These are phyloP conservation scores for Sporothrix pseudoabietina DNA, from an alignment of 2,329 filamentous ascomycete genomes.

Conservation along the genomic window DNA sequence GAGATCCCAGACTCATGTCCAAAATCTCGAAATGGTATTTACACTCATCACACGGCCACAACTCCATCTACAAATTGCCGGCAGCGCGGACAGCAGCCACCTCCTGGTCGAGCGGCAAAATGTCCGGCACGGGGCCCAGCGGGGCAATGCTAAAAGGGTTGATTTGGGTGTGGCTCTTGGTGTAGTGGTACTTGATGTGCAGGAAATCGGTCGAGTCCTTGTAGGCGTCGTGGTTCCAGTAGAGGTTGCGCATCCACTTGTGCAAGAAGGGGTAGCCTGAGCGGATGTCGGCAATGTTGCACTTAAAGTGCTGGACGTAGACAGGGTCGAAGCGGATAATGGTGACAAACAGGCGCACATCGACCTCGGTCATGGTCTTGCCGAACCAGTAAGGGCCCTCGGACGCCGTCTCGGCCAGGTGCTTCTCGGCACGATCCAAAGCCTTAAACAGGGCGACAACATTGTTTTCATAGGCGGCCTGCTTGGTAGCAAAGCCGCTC, in stretches of 20 bases:
- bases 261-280: constrained; percentile 81
- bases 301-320: constrained; percentile 88
- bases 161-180: constrained; percentile 64
- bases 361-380: constrained; percentile 73
- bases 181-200: constrained; percentile 85
- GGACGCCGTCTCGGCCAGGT: constrained; percentile 51
- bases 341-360: constrained; percentile 74
- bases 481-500: constrained; percentile 81
- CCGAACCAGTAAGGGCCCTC: constrained; percentile 75
- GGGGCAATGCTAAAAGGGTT: constrained; percentile 77
- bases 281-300: constrained; percentile 82
- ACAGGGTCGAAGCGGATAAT: constrained; percentile 74
- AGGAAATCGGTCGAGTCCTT: constrained; percentile 83
- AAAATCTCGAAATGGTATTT: background rate
- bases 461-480: constrained; percentile 78
- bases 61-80: constrained; percentile 19
- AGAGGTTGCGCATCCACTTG: constrained; percentile 77
- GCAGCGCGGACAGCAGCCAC: constrained; percentile 58
- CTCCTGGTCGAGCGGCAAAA: constrained; percentile 77
- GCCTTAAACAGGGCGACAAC: constrained; percentile 71
- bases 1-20: background rate
- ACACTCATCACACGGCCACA: background rate
- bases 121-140: constrained; percentile 79
- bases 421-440: constrained; percentile 74
- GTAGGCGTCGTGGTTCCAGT: constrained; percentile 82